These are phyloP conservation scores for Microdochium paspali DNA, from an alignment of 2,329 filamentous ascomycete genomes.

Conservation along the genomic window DNA sequence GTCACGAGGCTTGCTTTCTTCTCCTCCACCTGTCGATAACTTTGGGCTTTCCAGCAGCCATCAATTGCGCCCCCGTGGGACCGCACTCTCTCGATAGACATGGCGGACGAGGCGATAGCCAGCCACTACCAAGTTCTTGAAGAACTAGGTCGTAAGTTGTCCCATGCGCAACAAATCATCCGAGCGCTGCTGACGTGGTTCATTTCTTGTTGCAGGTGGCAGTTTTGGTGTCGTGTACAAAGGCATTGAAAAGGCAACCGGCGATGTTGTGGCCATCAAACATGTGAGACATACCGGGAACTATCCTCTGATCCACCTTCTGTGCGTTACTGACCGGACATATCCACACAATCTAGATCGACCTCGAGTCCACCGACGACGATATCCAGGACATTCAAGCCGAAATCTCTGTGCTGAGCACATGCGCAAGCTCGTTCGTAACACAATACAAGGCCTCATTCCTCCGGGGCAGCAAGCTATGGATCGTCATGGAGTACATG, in stretches of 20 bases:
- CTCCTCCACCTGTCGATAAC: slow-evolving; percentile 2
- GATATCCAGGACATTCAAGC: slow-evolving; percentile 98
- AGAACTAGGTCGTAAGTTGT: slow-evolving; percentile 79
- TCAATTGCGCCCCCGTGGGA: slow-evolving; percentile 5
- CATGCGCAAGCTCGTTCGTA: slow-evolving; percentile 86
- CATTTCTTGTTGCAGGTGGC: slow-evolving; percentile 49
- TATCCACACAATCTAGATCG: slow-evolving; percentile 54
- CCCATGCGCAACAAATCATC: background rate
- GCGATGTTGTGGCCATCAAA: slow-evolving; percentile 93
- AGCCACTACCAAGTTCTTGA: slow-evolving; percentile 90
- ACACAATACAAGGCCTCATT: slow-evolving; percentile 97
- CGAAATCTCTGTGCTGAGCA: slow-evolving; percentile 90
- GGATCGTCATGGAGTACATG: slow-evolving; percentile 99
- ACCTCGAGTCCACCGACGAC: slow-evolving; percentile 96
- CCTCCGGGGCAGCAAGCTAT: slow-evolving; percentile 90
- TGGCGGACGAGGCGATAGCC: slow-evolving; percentile 61
- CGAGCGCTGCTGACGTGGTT: slow-evolving; percentile 3
- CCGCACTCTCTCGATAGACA: slow-evolving; percentile 17
- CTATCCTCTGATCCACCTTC: background rate
- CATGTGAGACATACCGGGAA: slow-evolving; percentile 50
- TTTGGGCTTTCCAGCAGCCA: slow-evolving; percentile 3
- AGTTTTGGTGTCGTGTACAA: slow-evolving; percentile 98
- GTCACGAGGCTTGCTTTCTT: slow-evolving; percentile 1
- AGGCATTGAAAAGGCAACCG: slow-evolving; percentile 81
- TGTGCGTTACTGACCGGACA: slow-evolving; percentile 4